A percentile compares a stretch with the other conserved stretches of the same genome.
phyloP scores from a whole-genome alignment of 805 yeast species.

The Cyberlindnera galapagoensis region DNA sequence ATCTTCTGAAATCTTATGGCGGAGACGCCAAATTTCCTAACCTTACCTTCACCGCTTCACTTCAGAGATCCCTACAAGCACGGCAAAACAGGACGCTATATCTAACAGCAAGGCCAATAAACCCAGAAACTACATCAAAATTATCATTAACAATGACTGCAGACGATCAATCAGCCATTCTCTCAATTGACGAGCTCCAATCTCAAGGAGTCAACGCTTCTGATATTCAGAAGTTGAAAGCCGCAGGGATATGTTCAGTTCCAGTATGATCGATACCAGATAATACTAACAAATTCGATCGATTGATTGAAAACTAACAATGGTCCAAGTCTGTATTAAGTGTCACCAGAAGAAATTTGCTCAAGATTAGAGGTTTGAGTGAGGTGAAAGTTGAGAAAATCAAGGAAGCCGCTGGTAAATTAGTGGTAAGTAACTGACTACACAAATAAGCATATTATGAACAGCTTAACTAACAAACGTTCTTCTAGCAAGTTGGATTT shows the following conservation, averaged over 20 bases:
- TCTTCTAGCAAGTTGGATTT: slow-evolving; percentile 54
- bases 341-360: slow-evolving; percentile 58
- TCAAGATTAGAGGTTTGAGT: slow-evolving; percentile 63
- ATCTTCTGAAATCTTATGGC: too few species aligned
- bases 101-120: too few species aligned
- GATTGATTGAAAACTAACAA: too few species aligned
- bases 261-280: slow-evolving; percentile 32
- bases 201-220: slow-evolving; percentile 64
- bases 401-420: slow-evolving; percentile 64
- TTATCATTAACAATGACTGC: slow-evolving; percentile 8
- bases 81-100: too few species aligned
- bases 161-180: slow-evolving; percentile 16
- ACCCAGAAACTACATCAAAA: slow-evolving; percentile 1
- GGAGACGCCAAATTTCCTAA: too few species aligned
- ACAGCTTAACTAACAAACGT: too few species aligned
- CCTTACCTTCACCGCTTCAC: too few species aligned
- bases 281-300: neutral
- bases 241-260: slow-evolving; percentile 63
- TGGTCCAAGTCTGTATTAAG: slow-evolving; percentile 48
- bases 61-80: too few species aligned
- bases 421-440: slow-evolving; percentile 28
- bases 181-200: slow-evolving; percentile 46
- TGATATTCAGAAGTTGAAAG: slow-evolving; percentile 63
- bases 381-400: slow-evolving; percentile 76
- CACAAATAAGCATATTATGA: too few species aligned